Conservation (phyloP, 2,329 filamentous ascomycete genomes). For the Claviceps humidiphila region DNA sequence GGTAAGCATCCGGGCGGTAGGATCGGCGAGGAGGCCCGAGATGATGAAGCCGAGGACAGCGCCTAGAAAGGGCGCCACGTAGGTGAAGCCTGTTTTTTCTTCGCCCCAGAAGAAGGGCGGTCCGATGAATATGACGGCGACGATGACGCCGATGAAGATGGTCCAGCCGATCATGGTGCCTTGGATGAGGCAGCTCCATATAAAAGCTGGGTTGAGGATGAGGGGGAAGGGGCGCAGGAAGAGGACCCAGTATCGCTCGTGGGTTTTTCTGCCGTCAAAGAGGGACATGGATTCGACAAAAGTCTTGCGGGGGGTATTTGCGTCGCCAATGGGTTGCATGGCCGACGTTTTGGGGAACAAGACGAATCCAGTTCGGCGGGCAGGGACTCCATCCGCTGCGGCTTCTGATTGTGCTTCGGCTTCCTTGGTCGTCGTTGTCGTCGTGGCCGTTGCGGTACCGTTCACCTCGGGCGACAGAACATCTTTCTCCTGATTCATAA, state of each 20-base stretch:
- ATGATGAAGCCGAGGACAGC: slow-evolving; percentile 64
- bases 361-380: slow-evolving; percentile 14
- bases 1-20: slow-evolving; percentile 56
- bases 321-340: slow-evolving; percentile 22
- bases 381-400: neutral
- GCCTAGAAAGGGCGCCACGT: slow-evolving; percentile 75
- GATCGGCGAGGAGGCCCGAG: slow-evolving; percentile 63
- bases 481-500: slow-evolving; percentile 20
- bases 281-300: slow-evolving; percentile 48
- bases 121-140: slow-evolving; percentile 70
- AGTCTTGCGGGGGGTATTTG: slow-evolving; percentile 36
- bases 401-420: neutral
- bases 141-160: slow-evolving; percentile 74
- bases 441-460: neutral
- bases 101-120: slow-evolving; percentile 73
- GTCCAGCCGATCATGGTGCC: slow-evolving; percentile 92
- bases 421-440: neutral
- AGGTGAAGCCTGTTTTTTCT: slow-evolving; percentile 72
- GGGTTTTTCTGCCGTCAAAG: slow-evolving; percentile 72
- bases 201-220: slow-evolving; percentile 70
- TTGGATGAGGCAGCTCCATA: slow-evolving; percentile 71
- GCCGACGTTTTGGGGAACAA: slow-evolving; percentile 19
- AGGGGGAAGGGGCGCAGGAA: slow-evolving; percentile 67
- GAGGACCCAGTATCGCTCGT: slow-evolving; percentile 56
- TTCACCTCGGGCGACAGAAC: slow-evolving; percentile 1